Conservation (phyloP, 805 yeast species). For the Suhomyces sp. region DNA sequence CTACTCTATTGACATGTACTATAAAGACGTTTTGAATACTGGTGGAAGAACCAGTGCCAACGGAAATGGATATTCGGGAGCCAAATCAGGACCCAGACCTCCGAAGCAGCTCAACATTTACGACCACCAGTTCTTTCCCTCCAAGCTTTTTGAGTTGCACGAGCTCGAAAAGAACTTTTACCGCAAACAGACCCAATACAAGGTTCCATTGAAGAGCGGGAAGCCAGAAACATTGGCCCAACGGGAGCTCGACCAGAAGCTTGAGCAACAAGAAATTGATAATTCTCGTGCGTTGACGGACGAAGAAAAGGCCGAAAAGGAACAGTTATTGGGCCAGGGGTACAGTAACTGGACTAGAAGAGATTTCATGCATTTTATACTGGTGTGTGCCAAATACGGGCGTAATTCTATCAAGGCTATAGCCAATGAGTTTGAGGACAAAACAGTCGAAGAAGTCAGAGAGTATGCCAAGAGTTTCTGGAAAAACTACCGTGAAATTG, state of each 20-base stretch:
- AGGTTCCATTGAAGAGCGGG: conserved; percentile 62
- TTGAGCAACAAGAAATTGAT: conserved; percentile 71
- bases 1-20: conserved; percentile 84
- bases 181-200: conserved; percentile 63
- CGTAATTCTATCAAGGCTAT: conserved; percentile 69
- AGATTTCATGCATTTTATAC: conserved; percentile 81
- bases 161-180: conserved; percentile 79
- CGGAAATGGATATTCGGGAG: conserved; percentile 25
- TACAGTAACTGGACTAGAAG: conserved; percentile 81
- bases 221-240: conserved; percentile 32
- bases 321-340: conserved; percentile 59
- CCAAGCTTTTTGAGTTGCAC: conserved; percentile 68
- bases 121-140: conserved; percentile 89
- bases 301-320: conserved; percentile 68
- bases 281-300: conserved; percentile 79
- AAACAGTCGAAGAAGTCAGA: conserved; percentile 73
- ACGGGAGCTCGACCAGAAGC: conserved; percentile 42
- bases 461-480: conserved; percentile 81
- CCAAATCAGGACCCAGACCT: conserved; percentile 65
- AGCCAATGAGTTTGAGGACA: conserved; percentile 77
- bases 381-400: conserved; percentile 73
- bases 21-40: conserved; percentile 73
- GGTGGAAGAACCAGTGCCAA: conserved; percentile 48
- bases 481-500: conserved; percentile 73
- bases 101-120: conserved; percentile 81